Evolutionary conservation across 2,329 filamentous ascomycete genomes (phyloP).

Genomic region (Xylaria arbuscula): DNA sequence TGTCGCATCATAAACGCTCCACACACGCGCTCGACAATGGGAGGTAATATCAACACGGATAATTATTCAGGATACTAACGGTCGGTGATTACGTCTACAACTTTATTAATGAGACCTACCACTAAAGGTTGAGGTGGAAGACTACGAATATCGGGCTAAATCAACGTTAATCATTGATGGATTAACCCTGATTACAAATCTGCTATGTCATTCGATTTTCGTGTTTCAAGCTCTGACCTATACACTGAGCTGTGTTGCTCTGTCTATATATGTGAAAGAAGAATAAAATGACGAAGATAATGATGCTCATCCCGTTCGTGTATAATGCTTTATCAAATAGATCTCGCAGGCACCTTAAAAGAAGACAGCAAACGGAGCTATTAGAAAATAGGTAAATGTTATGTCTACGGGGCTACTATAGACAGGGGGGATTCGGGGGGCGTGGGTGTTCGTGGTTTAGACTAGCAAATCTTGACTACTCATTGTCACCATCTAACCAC

Average conservation of each 20-base stretch:
- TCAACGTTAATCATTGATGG: conserved; percentile 61
- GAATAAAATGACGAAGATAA: too few relatives aligned
- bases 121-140: too few relatives aligned
- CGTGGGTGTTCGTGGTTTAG: neutral
- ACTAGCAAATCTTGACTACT: neutral
- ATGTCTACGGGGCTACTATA: neutral
- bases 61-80: neutral
- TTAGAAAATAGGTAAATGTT: too few relatives aligned
- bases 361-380: too few relatives aligned
- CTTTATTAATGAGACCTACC: neutral
- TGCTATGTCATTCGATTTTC: neutral
- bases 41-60: neutral
- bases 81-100: neutral
- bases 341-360: too few relatives aligned
- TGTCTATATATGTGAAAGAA: too few relatives aligned
- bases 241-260: neutral
- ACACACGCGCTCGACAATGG: neutral
- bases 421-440: neutral
- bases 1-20: neutral
- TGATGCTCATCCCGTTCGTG: too few relatives aligned
- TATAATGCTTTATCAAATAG: too few relatives aligned
- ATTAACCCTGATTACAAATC: neutral
- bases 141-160: too few relatives aligned
- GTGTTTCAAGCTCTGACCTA: neutral
- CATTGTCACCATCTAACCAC: neutral